Conservation (phyloP, 2,329 filamentous ascomycete species). For the Mycogone perniciosa region DNA sequence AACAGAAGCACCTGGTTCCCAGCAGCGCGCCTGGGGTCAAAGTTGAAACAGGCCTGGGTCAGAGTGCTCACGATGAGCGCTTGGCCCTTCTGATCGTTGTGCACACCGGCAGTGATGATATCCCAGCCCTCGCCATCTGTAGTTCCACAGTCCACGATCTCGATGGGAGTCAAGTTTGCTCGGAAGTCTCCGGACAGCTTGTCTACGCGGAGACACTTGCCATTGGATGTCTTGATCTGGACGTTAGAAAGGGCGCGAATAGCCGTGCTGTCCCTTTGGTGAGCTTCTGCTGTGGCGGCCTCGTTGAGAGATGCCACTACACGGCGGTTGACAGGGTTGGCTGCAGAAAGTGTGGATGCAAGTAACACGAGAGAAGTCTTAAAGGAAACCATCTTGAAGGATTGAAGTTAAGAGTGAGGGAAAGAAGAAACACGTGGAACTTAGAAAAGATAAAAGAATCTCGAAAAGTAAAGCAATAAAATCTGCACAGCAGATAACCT, state of each 20-base stretch:
- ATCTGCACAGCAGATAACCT: conserved; percentile 16
- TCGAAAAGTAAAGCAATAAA: conserved; percentile 11
- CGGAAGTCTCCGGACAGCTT: conserved; percentile 42
- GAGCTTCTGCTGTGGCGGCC: conserved; percentile 38
- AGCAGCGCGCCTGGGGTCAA: conserved; percentile 44
- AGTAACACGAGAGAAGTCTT: conserved; percentile 3
- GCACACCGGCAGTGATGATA: conserved; percentile 43
- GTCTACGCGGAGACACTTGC: conserved; percentile 41
- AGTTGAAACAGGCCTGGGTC: conserved; percentile 54
- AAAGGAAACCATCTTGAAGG: conserved; percentile 6
- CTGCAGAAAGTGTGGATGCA: conserved; percentile 10
- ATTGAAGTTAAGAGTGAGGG: neutral
- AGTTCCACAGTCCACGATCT: conserved; percentile 37
- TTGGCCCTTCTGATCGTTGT: conserved; percentile 40
- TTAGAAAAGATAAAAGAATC: neutral
- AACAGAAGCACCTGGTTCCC: conserved; percentile 51
- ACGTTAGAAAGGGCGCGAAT: conserved; percentile 38
- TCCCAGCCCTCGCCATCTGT: conserved; percentile 42
- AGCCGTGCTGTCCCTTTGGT: conserved; percentile 37
- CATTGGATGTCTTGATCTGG: conserved; percentile 39
- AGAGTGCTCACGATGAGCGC: conserved; percentile 50
- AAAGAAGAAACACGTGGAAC: neutral
- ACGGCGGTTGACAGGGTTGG: conserved; percentile 2
- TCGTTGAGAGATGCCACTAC: conserved; percentile 36
- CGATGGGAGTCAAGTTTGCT: conserved; percentile 41